Percentiles rank a stretch among this genome's conserved stretches.
phyloP scores from a whole-genome alignment of 2,329 filamentous ascomycete species.

The Geosmithia flava region DNA sequence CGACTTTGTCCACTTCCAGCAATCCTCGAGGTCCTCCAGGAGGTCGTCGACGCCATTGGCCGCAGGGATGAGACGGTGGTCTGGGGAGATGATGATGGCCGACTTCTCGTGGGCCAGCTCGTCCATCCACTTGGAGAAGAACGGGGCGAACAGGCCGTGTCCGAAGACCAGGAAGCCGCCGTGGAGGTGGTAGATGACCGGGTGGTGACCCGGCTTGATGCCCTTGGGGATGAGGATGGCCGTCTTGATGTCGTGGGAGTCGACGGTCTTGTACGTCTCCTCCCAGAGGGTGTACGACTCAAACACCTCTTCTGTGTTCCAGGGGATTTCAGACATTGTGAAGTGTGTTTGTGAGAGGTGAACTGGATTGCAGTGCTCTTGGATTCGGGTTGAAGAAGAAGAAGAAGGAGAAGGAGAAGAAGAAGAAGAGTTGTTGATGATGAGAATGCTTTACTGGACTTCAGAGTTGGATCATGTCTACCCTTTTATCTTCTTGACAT shows the following conservation, averaged over 20 bases:
- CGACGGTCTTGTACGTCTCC: constrained; percentile 9
- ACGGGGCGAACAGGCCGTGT: constrained; percentile 8
- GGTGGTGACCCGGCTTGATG: constrained; percentile 9
- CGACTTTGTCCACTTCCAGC: constrained; percentile 11
- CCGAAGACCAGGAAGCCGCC: constrained; percentile 12
- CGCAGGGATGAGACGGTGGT: constrained; percentile 12
- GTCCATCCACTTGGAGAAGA: constrained; percentile 11
- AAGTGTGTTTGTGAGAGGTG: no score
- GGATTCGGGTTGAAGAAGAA: no score
- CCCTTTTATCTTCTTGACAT: no score
- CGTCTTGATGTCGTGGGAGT: constrained; percentile 7
- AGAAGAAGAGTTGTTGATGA: no score
- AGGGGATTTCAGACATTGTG: no score
- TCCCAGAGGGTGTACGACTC: no score
- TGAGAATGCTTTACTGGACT: no score
- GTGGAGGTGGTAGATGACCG: constrained; percentile 12
- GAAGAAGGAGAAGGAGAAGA: no score
- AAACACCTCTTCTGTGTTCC: no score
- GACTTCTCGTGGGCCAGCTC: constrained; percentile 10
- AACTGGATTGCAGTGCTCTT: no score
- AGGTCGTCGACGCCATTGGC: constrained; percentile 11
- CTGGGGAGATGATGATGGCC: constrained; percentile 12
- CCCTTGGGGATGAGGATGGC: constrained; percentile 12
- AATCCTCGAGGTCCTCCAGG: constrained; percentile 12
- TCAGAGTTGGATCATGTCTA: no score